These are phyloP conservation scores for Oryza nivara DNA, from an alignment of 176 grass and related monocot species.

Conservation along the genomic window DNA sequence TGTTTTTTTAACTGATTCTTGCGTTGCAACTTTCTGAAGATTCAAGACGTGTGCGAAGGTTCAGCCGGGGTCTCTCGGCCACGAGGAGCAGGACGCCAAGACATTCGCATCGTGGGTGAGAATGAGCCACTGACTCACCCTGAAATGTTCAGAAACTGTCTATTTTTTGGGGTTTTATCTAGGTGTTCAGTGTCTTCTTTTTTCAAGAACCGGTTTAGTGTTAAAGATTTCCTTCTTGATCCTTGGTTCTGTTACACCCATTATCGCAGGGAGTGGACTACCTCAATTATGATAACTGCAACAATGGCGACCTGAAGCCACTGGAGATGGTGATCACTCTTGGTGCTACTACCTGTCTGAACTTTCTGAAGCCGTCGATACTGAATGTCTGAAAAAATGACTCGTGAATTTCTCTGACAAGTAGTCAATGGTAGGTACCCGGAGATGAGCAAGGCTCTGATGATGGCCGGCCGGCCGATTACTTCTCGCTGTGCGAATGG, in stretches of 20 bases:
- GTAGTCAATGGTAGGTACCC: constrained; percentile 61
- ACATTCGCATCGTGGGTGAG: constrained; percentile 91
- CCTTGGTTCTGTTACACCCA: neutral
- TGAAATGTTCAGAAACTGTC: neutral
- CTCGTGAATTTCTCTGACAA: neutral
- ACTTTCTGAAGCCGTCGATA: neutral
- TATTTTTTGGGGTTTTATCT: too few species aligned
- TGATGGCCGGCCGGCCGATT: constrained; percentile 66
- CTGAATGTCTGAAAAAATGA: too few species aligned
- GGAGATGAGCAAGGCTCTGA: constrained; percentile 79
- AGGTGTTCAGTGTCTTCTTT: neutral
- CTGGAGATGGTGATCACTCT: constrained; percentile 55
- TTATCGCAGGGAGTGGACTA: constrained; percentile 76
- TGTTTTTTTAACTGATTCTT: neutral
- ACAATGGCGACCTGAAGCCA: constrained; percentile 77
- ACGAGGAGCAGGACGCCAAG: constrained; percentile 76
- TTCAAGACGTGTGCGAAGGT: constrained; percentile 66
- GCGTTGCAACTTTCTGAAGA: constrained; percentile 16
- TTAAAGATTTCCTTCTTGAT: neutral
- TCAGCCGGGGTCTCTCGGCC: constrained; percentile 79
- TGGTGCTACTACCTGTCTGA: neutral
- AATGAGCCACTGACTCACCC: neutral
- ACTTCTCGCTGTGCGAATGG: constrained; percentile 88
- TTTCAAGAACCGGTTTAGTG: too few species aligned
- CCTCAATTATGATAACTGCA: constrained; percentile 97